Conservation (phyloP, 805 yeast species). For the Teunomyces lycoperdinae region DNA sequence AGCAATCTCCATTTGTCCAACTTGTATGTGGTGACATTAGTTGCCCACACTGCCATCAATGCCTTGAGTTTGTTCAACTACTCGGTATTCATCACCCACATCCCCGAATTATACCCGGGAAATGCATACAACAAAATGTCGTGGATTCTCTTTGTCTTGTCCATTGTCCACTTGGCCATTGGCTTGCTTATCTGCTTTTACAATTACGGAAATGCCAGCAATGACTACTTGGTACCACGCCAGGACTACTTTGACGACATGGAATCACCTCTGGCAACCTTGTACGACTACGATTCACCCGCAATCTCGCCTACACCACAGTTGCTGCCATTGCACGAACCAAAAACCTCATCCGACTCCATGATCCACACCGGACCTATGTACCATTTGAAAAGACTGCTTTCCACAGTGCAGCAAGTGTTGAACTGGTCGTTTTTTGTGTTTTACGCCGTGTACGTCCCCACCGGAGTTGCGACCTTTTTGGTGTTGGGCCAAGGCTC, state of each 20-base stretch:
- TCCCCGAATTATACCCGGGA: slow-evolving; percentile 67
- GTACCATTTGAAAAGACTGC: neutral
- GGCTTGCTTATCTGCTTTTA: slow-evolving; percentile 44
- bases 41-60: slow-evolving; percentile 44
- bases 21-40: slow-evolving; percentile 16
- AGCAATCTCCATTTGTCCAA: slow-evolving; percentile 53
- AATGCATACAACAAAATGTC: slow-evolving; percentile 72
- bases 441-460: slow-evolving; percentile 56
- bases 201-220: slow-evolving; percentile 6
- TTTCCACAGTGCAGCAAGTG: slow-evolving; percentile 1
- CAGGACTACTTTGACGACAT: slow-evolving; percentile 14
- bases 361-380: neutral
- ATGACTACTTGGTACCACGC: slow-evolving; percentile 12
- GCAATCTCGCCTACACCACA: neutral
- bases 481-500: slow-evolving; percentile 64
- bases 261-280: slow-evolving; percentile 12
- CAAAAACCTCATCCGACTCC: neutral
- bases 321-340: neutral
- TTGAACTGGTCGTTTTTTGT: slow-evolving; percentile 65
- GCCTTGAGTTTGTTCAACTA: slow-evolving; percentile 53
- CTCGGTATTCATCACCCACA: slow-evolving; percentile 55
- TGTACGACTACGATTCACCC: slow-evolving; percentile 3
- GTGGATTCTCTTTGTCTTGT: slow-evolving; percentile 52
- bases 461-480: slow-evolving; percentile 63
- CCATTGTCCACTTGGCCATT: slow-evolving; percentile 51